Percentiles rank a stretch among this genome's conserved stretches.
phyloP scores from a whole-genome alignment of 805 yeast species.

The Candida boleticola region DNA sequence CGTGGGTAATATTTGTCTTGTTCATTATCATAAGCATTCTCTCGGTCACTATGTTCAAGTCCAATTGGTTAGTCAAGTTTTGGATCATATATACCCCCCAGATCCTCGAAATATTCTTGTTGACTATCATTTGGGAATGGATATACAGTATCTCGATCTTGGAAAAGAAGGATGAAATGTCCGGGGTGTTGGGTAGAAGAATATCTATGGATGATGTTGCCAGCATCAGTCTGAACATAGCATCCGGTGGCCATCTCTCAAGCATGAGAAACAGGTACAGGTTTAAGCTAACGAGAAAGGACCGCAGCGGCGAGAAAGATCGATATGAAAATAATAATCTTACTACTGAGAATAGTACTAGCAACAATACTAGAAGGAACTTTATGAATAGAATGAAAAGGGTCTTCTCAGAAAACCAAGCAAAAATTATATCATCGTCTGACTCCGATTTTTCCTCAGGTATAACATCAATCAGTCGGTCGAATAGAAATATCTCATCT shows the following conservation, averaged over 20 bases:
- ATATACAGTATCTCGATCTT: conserved; percentile 50
- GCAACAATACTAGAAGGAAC: too few relatives aligned
- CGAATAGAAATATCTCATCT: too few relatives aligned
- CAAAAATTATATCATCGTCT: too few relatives aligned
- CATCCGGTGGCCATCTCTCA: not conserved
- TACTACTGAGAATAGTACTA: too few relatives aligned
- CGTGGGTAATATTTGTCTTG: conserved; percentile 38
- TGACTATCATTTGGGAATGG: conserved; percentile 68
- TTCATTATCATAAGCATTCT: conserved; percentile 31
- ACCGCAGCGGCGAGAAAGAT: not conserved
- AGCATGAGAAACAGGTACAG: not conserved
- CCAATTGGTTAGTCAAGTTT: conserved; percentile 45
- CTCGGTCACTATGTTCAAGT: conserved; percentile 22
- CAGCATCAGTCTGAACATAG: conserved; percentile 5
- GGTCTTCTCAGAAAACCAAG: too few relatives aligned
- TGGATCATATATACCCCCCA: conserved; percentile 44
- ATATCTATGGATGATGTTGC: conserved; percentile 45
- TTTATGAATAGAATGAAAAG: too few relatives aligned
- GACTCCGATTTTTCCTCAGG: too few relatives aligned
- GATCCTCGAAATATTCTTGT: conserved; percentile 46
- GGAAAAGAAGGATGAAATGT: conserved; percentile 49
- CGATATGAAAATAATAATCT: too few relatives aligned
- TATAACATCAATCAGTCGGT: too few relatives aligned
- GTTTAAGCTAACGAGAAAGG: conserved; percentile 16
- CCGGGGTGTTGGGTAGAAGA: conserved; percentile 63